Evolutionary conservation across 345 rosid species (phyloP).

Genomic region (Odontarrhena argentea): DNA sequence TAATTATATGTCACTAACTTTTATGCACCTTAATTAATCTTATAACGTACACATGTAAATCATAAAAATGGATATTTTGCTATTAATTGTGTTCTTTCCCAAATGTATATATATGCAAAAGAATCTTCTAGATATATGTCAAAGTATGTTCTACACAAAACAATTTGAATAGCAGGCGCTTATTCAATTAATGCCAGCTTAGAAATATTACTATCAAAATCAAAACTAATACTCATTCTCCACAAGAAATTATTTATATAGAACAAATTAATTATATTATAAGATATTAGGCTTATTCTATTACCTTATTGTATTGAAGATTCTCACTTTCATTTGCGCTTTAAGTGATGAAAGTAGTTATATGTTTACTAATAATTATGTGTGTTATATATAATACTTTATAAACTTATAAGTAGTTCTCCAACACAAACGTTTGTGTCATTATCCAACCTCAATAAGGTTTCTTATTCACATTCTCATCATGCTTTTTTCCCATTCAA

Average conservation of each 20-base stretch:
- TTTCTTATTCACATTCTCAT: slow-evolving; percentile 31
- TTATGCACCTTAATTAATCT: slow-evolving; percentile 40
- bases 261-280: background rate
- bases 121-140: background rate
- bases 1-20: slow-evolving; percentile 37
- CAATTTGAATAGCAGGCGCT: background rate
- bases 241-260: background rate
- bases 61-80: slow-evolving; percentile 10
- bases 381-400: background rate
- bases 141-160: background rate
- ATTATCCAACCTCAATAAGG: slow-evolving; percentile 31
- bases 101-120: no score
- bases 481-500: slow-evolving; percentile 24
- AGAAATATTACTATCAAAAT: background rate
- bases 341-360: background rate
- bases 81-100: no score
- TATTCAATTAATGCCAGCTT: background rate
- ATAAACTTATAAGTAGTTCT: slow-evolving; percentile 24
- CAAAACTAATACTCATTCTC: background rate
- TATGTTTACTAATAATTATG: no score
- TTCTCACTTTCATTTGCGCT: background rate
- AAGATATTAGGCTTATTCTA: slow-evolving; percentile 4
- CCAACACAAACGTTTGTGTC: slow-evolving; percentile 22
- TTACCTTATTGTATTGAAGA: background rate
- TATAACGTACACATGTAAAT: slow-evolving; percentile 27